phyloP scores from a whole-genome alignment of 805 yeast genomes.

The Alloascoidea hylecoeti region DNA sequence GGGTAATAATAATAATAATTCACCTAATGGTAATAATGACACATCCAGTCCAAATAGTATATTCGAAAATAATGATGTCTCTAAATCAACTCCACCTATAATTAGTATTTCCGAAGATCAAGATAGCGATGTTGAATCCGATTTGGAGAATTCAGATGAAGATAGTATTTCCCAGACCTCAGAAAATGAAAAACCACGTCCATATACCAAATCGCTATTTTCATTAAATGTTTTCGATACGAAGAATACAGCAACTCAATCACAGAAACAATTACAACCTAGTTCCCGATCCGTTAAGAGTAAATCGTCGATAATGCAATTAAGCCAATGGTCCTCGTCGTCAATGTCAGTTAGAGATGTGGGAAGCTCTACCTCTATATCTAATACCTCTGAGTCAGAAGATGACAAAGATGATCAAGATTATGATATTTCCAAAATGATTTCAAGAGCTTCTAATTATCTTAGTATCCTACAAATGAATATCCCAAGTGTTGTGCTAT shows the following conservation, averaged over 20 bases:
- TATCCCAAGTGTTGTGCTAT: conserved; percentile 34
- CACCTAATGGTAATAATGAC: not conserved
- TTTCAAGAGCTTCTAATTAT: conserved; percentile 58
- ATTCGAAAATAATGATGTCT: too few relatives aligned
- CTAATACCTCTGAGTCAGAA: too few relatives aligned
- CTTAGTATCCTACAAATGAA: conserved; percentile 50
- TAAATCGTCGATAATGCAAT: not conserved
- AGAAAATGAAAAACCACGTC: too few relatives aligned
- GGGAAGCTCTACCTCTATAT: too few relatives aligned
- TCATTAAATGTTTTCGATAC: not conserved
- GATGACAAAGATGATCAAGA: conserved; percentile 11
- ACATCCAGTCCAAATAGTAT: too few relatives aligned
- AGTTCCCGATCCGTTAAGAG: not conserved
- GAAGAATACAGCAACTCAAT: not conserved
- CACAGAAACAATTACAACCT: not conserved
- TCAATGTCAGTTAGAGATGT: conserved; percentile 2
- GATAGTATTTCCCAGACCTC: not conserved
- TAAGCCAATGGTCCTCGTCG: too few relatives aligned
- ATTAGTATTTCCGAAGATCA: conserved; percentile 3
- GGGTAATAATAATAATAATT: not conserved
- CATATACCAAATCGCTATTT: not conserved
- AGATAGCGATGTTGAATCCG: conserved; percentile 6
- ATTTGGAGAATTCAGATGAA: conserved; percentile 4
- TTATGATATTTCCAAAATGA: conserved; percentile 51
- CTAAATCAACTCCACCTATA: too few relatives aligned